Evolutionary conservation across 108 stramenopile genomes (phyloP), one percentile per base, ranked within the genome.

Genomic region (Skeletonema marinoi): DNA sequence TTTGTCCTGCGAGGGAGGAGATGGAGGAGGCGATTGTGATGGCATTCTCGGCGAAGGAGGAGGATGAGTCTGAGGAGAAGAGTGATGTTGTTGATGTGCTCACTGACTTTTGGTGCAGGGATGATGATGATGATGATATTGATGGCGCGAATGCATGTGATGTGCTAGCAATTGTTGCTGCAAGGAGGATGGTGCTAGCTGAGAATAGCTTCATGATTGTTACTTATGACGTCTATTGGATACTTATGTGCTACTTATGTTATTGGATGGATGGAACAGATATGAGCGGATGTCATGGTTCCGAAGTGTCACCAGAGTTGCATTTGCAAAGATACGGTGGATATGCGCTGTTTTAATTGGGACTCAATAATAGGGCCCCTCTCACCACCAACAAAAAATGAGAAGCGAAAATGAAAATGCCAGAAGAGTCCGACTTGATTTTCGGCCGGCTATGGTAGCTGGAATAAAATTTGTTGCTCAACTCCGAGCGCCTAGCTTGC

Each of bases 11-110:
- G n/a, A 95, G 86, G 41, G 89, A 70, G 19, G 58, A 54, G 38
- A 88, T 84, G 63, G 89, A 88, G 39, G 78, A 85, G 48, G 94
- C 70, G 51, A 92, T 85, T 16, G 88, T 88, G 14, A 73, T 58
- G 54, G 92, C 92, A 31, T 79, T 60, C 3, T 80, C 78, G 48
- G 83, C 81, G 66, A 94, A 94, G 30, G 82, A 62, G 32, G 35
- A 44, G 32, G 39, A 44, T 13, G 68, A 29, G 35, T 31, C 14
- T 62, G 62, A 35, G 44, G 48, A 17, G 17, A 50, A 19, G 48
- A 50, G 11, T n/a, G 48, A 50, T 21, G 54, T 25, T 5, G 21
- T 25, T 5, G 21, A 8, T 2, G 8, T 10, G 16, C 4, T 6
- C 35, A 11, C 14, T 1, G 54, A 56, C n/a, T 41, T 41, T 11